These are phyloP conservation scores for Aspergillus sp. DNA, from an alignment of 2,329 filamentous ascomycete genomes.

Conservation along the genomic window DNA sequence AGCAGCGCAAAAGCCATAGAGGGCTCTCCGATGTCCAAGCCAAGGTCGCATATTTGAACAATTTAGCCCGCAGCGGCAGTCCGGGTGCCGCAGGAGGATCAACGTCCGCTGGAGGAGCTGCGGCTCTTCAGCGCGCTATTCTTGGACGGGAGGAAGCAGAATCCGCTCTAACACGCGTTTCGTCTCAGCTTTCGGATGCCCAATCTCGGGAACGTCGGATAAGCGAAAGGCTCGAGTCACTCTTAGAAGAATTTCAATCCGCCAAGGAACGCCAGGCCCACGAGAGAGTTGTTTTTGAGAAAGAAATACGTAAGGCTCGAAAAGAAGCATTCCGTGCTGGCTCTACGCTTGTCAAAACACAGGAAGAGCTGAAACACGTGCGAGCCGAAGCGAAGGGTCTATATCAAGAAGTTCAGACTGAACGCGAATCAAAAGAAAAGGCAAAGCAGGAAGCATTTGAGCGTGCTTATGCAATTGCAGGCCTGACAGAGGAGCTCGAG, in stretches of 20 bases:
- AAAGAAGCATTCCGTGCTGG: slow-evolving; percentile 61
- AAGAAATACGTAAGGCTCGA: slow-evolving; percentile 54
- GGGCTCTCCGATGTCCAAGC: slow-evolving; percentile 47
- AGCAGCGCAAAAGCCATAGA: slow-evolving; percentile 37
- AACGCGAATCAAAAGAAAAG: slow-evolving; percentile 49
- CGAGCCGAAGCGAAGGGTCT: slow-evolving; percentile 48
- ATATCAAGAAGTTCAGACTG: slow-evolving; percentile 53
- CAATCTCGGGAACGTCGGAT: slow-evolving; percentile 45
- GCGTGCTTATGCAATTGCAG: slow-evolving; percentile 46
- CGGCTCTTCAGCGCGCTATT: slow-evolving; percentile 45
- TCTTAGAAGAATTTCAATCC: slow-evolving; percentile 53
- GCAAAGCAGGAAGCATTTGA: slow-evolving; percentile 50
- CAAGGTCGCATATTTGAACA: slow-evolving; percentile 51
- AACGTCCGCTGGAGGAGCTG: slow-evolving; percentile 39
- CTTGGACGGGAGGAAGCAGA: slow-evolving; percentile 49
- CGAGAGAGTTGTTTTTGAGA: slow-evolving; percentile 53
- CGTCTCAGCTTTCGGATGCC: slow-evolving; percentile 41
- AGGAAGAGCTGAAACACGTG: slow-evolving; percentile 50
- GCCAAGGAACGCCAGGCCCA: slow-evolving; percentile 52
- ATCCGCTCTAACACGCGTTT: slow-evolving; percentile 33
- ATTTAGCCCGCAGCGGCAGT: slow-evolving; percentile 38
- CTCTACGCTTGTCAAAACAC: slow-evolving; percentile 54
- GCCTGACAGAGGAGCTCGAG: slow-evolving; percentile 46
- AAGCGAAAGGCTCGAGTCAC: slow-evolving; percentile 44
- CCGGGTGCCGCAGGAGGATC: slow-evolving; percentile 25